A percentile compares a stretch with the other conserved stretches of the same genome.
Conservation (phyloP, 2,329 filamentous ascomycete genomes). For the Talaromyces funiculosus region DNA sequence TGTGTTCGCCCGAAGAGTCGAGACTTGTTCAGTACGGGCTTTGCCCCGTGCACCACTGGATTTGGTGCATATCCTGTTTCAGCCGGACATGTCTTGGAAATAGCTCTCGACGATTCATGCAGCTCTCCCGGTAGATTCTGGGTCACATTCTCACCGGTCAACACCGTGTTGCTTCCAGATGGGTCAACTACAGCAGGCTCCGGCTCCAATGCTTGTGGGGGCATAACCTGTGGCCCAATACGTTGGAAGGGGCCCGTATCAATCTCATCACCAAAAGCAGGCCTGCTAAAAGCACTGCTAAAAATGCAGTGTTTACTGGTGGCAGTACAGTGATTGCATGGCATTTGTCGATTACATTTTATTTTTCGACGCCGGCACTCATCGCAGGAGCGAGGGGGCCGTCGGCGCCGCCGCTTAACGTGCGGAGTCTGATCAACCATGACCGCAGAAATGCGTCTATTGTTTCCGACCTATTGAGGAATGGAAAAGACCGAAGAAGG, state of each 20-base stretch:
- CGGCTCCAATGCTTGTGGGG: neutral
- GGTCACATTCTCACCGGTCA: neutral
- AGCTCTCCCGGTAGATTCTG: neutral
- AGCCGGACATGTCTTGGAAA: too few species aligned
- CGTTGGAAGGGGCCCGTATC: neutral
- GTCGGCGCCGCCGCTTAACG: conserved; percentile 21
- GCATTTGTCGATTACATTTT: conserved; percentile 24
- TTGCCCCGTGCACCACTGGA: neutral
- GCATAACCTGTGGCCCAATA: neutral
- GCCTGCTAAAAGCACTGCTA: neutral
- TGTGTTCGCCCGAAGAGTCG: neutral
- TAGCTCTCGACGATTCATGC: neutral
- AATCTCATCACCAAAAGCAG: neutral
- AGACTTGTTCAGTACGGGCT: conserved; percentile 1
- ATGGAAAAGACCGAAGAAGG: too few species aligned
- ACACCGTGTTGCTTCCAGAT: neutral
- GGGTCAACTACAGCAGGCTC: neutral
- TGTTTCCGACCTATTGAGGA: neutral
- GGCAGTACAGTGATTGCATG: conserved; percentile 22
- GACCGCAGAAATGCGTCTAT: neutral
- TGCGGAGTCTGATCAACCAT: neutral
- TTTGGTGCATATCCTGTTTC: neutral
- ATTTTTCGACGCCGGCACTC: conserved; percentile 27
- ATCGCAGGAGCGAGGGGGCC: conserved; percentile 24
- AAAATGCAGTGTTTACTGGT: conserved; percentile 19